Base-by-base conservation (phyloP, 2,329 filamentous ascomycete genomes). In the Aspergillus awamori region DNA sequence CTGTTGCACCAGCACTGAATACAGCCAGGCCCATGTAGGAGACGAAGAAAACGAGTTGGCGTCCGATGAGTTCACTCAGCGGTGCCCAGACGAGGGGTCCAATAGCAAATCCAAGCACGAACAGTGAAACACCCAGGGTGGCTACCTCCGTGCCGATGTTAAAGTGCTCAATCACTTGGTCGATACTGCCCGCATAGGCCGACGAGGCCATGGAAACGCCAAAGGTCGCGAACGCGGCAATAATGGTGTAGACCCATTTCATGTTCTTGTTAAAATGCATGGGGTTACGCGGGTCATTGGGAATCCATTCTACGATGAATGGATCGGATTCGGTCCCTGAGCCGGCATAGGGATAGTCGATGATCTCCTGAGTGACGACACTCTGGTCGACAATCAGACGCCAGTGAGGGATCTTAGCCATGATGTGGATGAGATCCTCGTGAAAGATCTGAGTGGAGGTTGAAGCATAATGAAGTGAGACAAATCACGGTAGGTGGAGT, bases 61-160 rank as follows among this genome's bases (percentile, higher is more conserved):
- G 80, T 3, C 86, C 88, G 57, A 84, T 87, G 20, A 90, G 74
- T 69, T 91, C 88, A 30, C 84, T 82, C 20, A 91, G 72, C 0
- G 88, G 87, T 3, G 88, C 89, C 84, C 87, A 90, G 2, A 90
- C 69, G 7, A 89, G 74, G 0, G 87, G 87, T 0, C 87, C 86
- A 58, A 89, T 61, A 13, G 76, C 76, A 59, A 88, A 88, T 1
- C 86, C 87, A 4, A 88, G 67, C 13, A 89, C 86, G 70, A 88
- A 89, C 17, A 89, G 76, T 7, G 87, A 88, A 13, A 90, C 80
- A 10, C 87, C 87, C 2, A 89, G 79, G 24, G 85, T 87, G 41
- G 82, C 83, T 7, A 88, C 75, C 65, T 85, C 84, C 53, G 77
- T 72, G 48, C 74, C 76, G 28, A 86, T 80, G 11, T 76, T 59